Evolutionary conservation across 106 monocot species (phyloP).

Genomic region (Agapanthus africanus): DNA sequence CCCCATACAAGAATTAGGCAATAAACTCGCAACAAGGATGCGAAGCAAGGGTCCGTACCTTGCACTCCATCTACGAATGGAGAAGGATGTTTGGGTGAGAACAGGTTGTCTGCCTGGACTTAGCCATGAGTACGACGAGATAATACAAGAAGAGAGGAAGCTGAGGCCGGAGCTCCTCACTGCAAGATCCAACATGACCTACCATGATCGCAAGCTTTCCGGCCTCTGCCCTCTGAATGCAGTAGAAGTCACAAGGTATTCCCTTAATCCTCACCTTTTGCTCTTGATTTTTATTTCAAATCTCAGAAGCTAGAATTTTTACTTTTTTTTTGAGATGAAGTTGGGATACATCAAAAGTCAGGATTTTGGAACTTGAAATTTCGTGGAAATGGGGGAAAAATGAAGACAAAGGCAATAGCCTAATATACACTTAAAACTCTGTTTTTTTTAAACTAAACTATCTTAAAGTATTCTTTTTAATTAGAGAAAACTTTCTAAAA

Average conservation of each 20-base stretch:
- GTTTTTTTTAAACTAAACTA: no score
- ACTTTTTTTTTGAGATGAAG: no score
- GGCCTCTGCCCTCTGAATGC: constrained; percentile 82
- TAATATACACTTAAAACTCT: no score
- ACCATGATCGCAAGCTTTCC: constrained; percentile 73
- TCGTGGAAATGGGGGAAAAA: no score
- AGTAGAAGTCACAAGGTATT: constrained; percentile 61
- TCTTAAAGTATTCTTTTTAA: no score
- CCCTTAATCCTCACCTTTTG: no score
- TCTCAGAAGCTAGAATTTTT: no score
- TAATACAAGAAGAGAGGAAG: constrained; percentile 56
- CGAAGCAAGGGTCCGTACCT: constrained; percentile 80
- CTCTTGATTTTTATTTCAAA: no score
- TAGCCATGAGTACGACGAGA: constrained; percentile 35
- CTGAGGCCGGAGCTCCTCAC: constrained; percentile 75
- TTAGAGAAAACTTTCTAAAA: no score
- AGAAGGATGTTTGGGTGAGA: constrained; percentile 94
- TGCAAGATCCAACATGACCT: constrained; percentile 74
- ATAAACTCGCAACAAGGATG: constrained; percentile 60
- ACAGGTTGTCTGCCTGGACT: constrained; percentile 83
- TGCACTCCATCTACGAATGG: constrained; percentile 76
- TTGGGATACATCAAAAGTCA: no score
- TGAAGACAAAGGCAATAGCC: no score
- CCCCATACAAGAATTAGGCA: constrained; percentile 50
- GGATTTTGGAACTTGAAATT: no score